phyloP scores from a whole-genome alignment of 2,329 filamentous ascomycete species.

The Stachybotrys echinatus region DNA sequence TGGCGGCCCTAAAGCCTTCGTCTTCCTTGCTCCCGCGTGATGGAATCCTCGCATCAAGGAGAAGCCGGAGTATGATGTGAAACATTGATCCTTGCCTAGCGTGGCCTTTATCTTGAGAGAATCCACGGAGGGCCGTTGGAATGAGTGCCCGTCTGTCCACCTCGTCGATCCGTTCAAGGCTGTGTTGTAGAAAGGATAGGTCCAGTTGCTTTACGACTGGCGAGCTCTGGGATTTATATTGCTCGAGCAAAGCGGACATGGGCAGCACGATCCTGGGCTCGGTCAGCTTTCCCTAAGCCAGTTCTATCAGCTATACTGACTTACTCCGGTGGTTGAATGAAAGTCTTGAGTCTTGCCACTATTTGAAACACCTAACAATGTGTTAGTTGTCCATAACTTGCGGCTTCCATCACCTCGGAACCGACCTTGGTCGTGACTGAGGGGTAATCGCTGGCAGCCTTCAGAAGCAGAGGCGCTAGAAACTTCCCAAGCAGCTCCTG shows the following conservation, averaged over 20 bases:
- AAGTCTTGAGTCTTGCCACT: conserved; percentile 47
- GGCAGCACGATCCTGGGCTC: conserved; percentile 64
- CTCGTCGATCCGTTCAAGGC: conserved; percentile 45
- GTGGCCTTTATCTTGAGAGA: conserved; percentile 23
- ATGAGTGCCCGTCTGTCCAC: conserved; percentile 66
- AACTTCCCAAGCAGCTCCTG: conserved; percentile 73
- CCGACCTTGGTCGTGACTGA: conserved; percentile 78
- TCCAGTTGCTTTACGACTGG: conserved; percentile 83
- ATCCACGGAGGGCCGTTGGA: conserved; percentile 40
- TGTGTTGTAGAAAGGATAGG: conserved; percentile 83
- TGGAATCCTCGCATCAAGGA: conserved; percentile 68
- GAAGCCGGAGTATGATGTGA: conserved; percentile 72
- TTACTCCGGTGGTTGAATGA: conserved; percentile 47
- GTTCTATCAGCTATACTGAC: conserved; percentile 8
- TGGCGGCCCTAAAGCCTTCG: conserved; percentile 53
- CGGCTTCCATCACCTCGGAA: no score
- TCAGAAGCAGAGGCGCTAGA: conserved; percentile 76
- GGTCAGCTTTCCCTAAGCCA: neutral
- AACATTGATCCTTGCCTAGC: conserved; percentile 57
- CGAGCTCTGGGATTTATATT: conserved; percentile 75
- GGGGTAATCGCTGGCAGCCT: conserved; percentile 75
- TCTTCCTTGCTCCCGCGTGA: conserved; percentile 77
- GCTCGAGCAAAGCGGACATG: conserved; percentile 76
- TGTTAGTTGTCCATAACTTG: no score
- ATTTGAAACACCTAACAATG: conserved; percentile 41